A percentile compares a stretch with the other conserved stretches of the same genome.
These are phyloP conservation scores for Sonneratia alba DNA, from an alignment of 345 rosid genomes.

Conservation along the genomic window DNA sequence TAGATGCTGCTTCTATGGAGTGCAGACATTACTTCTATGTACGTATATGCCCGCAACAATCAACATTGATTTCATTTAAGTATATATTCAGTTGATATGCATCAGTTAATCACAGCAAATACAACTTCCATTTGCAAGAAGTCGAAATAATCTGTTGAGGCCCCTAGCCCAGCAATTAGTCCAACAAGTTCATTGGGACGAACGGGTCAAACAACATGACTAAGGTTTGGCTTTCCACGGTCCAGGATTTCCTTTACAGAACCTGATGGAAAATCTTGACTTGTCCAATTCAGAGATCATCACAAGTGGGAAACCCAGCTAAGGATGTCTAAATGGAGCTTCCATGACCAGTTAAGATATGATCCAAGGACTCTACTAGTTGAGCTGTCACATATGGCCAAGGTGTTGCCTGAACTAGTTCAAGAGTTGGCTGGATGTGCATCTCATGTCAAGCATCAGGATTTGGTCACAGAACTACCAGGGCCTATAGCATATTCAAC, in stretches of 20 bases:
- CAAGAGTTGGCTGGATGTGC: too few relatives aligned
- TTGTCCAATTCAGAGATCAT: background rate
- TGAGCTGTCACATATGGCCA: background rate
- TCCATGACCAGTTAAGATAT: background rate
- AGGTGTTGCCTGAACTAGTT: background rate
- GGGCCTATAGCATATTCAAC: too few relatives aligned
- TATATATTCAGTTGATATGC: background rate
- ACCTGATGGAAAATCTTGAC: background rate
- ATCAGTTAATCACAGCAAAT: background rate
- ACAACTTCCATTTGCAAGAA: background rate
- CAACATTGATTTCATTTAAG: background rate
- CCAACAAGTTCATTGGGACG: background rate
- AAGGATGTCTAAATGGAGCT: background rate
- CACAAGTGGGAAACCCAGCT: background rate
- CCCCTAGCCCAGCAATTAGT: background rate
- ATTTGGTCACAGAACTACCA: too few relatives aligned
- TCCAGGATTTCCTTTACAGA: background rate
- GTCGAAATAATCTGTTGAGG: background rate
- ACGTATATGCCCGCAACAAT: background rate
- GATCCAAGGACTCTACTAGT: background rate
- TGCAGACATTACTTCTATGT: too few relatives aligned
- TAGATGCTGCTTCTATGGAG: too few relatives aligned
- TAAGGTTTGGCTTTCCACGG: background rate
- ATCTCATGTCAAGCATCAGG: too few relatives aligned
- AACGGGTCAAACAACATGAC: background rate